Base-by-base conservation (phyloP, 2,329 filamentous ascomycete genomes). In the Ophiosphaerella narmari region DNA sequence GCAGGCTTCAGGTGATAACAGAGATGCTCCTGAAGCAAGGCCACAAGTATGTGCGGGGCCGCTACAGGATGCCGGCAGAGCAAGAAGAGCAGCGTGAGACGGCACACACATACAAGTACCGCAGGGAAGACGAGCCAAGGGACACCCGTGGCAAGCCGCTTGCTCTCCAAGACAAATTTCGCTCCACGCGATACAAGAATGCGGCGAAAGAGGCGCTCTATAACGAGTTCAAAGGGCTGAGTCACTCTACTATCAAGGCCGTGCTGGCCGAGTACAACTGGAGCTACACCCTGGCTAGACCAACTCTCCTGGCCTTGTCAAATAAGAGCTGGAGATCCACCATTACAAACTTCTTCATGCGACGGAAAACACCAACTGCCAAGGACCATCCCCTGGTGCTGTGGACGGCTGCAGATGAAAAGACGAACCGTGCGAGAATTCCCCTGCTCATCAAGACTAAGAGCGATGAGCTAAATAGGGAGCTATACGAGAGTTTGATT, bases 251-350 rank as follows among this genome's bases (percentile, higher is more conserved):
- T 3, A 88, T 93, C 72, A 85, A 86, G 65, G 89, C 87, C 7
- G 89, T 94, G 7, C 80, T 94, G 40, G 89, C 89, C 42, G 90
- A 94, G 71, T 85, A 82, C 65, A 94, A 94, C 73, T 86, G 89
- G 72, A 88, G 86, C 7, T 94, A 93, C 63, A 84, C 87, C 18
- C 82, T 86, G 26, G 86, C 88, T 11, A 82, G 89, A 32, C 83
- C 82, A 13, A 89, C 86, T 2, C 81, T 94, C 13, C 82, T 89
- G 45, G 81, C 80, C 1, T 74, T 93, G 11, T 86, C 86, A 6
- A 83, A 83, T 38, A 89, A 86, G 69, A 90, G 89, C 31, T 94
- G 90, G 90, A 83, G 88, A 39, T 89, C 87, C 53, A 86, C 87
- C 32, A 78, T 93, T 45, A 85, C 87, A 1, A 85, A 83, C 7